phyloP scores from a whole-genome alignment of 805 yeast species.

The Crinitomyces ghanaensis region DNA sequence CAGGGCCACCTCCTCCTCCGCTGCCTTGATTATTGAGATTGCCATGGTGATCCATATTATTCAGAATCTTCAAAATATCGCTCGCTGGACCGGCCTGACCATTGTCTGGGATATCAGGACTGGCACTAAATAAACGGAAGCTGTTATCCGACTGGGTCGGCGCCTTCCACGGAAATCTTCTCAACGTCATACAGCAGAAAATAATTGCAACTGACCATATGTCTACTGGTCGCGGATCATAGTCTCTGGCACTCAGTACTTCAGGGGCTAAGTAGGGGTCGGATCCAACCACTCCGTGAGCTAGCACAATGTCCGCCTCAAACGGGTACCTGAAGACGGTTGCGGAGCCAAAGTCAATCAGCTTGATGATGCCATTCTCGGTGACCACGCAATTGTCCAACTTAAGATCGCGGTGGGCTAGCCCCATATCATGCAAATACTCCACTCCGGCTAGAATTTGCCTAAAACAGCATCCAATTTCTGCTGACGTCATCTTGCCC shows the following conservation, averaged over 20 bases:
- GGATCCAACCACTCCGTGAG: conserved; percentile 85
- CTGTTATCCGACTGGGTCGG: conserved; percentile 72
- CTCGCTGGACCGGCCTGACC: background rate
- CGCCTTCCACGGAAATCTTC: conserved; percentile 91
- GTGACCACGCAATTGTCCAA: conserved; percentile 88
- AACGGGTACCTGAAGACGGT: conserved; percentile 65
- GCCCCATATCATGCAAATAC: conserved; percentile 68
- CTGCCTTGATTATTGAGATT: background rate
- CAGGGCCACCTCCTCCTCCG: background rate
- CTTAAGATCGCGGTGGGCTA: conserved; percentile 89
- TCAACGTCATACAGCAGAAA: conserved; percentile 78
- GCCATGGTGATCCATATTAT: background rate
- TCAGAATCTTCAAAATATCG: background rate
- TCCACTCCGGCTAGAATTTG: conserved; percentile 68
- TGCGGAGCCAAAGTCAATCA: conserved; percentile 92
- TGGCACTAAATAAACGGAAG: conserved; percentile 45
- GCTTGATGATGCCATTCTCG: conserved; percentile 60
- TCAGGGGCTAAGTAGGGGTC: conserved; percentile 96
- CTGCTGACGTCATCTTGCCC: conserved; percentile 60
- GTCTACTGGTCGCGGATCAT: conserved; percentile 83
- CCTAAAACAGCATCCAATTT: conserved; percentile 68
- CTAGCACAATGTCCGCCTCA: conserved; percentile 44
- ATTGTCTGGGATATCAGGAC: conserved; percentile 12
- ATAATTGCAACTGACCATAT: conserved; percentile 92
- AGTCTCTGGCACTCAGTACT: conserved; percentile 44